These are phyloP conservation scores for Aspergillus novoparasiticus DNA, from an alignment of 2,329 filamentous ascomycete species.

Conservation along the genomic window DNA sequence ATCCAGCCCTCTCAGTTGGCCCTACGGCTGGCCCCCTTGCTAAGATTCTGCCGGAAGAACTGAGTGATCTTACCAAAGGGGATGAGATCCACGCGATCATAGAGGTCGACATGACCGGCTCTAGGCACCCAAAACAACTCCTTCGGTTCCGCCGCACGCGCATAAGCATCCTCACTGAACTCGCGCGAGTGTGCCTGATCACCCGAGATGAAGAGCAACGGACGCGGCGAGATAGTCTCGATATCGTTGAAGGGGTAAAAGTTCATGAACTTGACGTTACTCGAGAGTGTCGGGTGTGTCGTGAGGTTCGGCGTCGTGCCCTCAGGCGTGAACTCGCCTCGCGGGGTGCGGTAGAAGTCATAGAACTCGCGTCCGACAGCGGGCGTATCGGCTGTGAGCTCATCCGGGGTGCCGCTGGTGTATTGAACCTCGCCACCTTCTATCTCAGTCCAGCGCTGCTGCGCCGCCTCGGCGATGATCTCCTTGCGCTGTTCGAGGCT, in stretches of 20 bases:
- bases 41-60: slow-evolving; percentile 25
- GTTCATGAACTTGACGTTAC: slow-evolving; percentile 33
- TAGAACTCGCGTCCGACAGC: slow-evolving; percentile 31
- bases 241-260: slow-evolving; percentile 28
- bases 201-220: slow-evolving; percentile 26
- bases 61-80: slow-evolving; percentile 34
- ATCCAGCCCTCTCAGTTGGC: too few species aligned
- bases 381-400: slow-evolving; percentile 23
- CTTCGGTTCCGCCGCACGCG: slow-evolving; percentile 38
- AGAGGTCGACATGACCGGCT: slow-evolving; percentile 41
- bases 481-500: slow-evolving; percentile 18
- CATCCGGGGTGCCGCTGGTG: slow-evolving; percentile 23
- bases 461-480: slow-evolving; percentile 14
- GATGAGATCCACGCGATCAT: slow-evolving; percentile 41
- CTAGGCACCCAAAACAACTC: slow-evolving; percentile 37
- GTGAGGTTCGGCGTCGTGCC: slow-evolving; percentile 26
- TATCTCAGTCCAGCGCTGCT: slow-evolving; percentile 25
- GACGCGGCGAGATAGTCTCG: slow-evolving; percentile 27
- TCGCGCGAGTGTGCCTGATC: slow-evolving; percentile 26
- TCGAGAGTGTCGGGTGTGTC: slow-evolving; percentile 34
- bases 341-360: slow-evolving; percentile 36
- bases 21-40: not conserved
- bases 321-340: slow-evolving; percentile 29
- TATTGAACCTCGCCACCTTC: slow-evolving; percentile 18
- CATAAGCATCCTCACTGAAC: slow-evolving; percentile 27